Percentiles rank a stretch among this genome's conserved stretches.
Conservation (phyloP, 2,329 filamentous ascomycete genomes). For the Dichotomopilus funicola region DNA sequence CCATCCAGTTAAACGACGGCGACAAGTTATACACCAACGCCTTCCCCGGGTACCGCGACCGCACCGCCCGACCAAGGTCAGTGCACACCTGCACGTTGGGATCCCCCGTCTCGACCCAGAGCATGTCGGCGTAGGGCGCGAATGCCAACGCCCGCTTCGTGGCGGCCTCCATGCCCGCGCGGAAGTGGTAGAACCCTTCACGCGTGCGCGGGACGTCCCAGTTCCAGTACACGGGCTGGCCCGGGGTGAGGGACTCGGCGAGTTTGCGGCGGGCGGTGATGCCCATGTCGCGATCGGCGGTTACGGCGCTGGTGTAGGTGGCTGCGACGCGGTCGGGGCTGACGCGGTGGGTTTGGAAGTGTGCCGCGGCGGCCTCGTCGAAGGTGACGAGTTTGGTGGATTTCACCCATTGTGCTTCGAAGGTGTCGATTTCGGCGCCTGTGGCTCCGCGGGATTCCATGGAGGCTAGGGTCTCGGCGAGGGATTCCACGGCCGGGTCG, state of each 20-base stretch:
- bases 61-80: constrained; percentile 70
- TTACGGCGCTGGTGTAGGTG: constrained; percentile 58
- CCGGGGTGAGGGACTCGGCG: constrained; percentile 59
- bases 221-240: constrained; percentile 64
- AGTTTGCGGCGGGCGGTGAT: constrained; percentile 70
- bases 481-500: constrained; percentile 64
- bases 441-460: constrained; percentile 80
- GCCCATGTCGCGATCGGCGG: constrained; percentile 64
- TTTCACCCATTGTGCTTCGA: constrained; percentile 85
- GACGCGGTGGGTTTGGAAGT: constrained; percentile 63
- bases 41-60: constrained; percentile 65
- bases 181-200: constrained; percentile 91
- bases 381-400: constrained; percentile 79
- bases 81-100: constrained; percentile 69
- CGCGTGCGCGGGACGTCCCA: constrained; percentile 91
- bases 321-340: constrained; percentile 49
- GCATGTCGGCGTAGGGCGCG: constrained; percentile 83
- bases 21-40: constrained; percentile 93
- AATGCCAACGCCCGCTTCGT: constrained; percentile 92
- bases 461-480: constrained; percentile 80
- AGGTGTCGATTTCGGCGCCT: constrained; percentile 75
- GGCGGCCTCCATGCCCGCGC: constrained; percentile 73
- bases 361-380: constrained; percentile 78
- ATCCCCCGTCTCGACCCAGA: constrained; percentile 95
- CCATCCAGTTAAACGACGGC: constrained; percentile 98